These are phyloP conservation scores for Chaetomium sp. DNA, from an alignment of 2,329 filamentous ascomycete genomes.

Conservation along the genomic window DNA sequence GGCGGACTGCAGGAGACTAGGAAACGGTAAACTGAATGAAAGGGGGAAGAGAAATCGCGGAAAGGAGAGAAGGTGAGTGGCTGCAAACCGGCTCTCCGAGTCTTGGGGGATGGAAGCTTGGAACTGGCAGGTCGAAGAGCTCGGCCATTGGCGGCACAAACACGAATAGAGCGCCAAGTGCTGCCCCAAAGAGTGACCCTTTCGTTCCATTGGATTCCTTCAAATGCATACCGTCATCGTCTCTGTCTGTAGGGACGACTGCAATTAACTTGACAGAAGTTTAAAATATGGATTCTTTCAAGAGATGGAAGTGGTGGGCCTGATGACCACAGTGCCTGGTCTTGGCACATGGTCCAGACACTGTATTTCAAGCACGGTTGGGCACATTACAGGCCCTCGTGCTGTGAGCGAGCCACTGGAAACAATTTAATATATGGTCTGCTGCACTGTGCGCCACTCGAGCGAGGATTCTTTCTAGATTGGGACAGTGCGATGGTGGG, in stretches of 20 bases:
- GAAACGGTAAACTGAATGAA: background rate
- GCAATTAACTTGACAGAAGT: background rate
- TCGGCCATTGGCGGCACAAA: slow-evolving; percentile 4
- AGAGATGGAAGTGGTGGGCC: background rate
- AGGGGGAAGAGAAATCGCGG: background rate
- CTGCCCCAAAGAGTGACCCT: background rate
- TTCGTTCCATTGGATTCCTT: background rate
- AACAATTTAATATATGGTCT: background rate
- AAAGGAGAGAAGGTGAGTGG: background rate
- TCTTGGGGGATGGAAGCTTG: background rate
- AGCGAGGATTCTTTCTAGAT: background rate
- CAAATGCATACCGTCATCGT: background rate
- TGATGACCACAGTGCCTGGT: background rate
- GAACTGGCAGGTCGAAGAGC: background rate
- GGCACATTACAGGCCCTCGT: background rate
- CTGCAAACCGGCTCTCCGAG: background rate
- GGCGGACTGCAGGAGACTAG: background rate
- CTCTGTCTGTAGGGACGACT: background rate
- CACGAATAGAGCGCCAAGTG: background rate
- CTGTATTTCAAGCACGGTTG: slow-evolving; percentile 5
- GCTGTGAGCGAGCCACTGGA: background rate
- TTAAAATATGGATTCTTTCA: background rate
- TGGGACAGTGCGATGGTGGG: background rate
- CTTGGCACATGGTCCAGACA: background rate
- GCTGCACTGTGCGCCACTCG: background rate